phyloP scores from a whole-genome alignment of 257 asterid species.

The Mitragyna speciosa region DNA sequence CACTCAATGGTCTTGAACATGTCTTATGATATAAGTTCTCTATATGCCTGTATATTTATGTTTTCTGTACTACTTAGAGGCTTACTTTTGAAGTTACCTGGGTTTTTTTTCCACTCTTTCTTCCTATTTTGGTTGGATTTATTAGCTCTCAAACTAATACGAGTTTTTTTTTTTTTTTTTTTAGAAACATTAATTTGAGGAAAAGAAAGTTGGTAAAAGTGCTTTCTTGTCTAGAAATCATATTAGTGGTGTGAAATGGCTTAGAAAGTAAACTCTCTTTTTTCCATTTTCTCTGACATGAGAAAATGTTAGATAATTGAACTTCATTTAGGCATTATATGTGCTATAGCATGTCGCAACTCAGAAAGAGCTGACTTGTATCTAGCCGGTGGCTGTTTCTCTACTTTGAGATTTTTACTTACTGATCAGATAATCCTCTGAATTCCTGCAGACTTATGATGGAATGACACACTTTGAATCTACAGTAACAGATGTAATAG shows the following conservation, averaged over 20 bases:
- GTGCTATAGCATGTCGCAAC: neutral
- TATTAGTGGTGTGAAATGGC: neutral
- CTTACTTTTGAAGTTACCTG: too few species aligned
- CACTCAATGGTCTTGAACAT: neutral
- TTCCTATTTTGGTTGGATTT: too few species aligned
- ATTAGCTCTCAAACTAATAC: too few species aligned
- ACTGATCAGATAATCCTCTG: conserved; percentile 8
- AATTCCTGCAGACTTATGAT: conserved; percentile 71
- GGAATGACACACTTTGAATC: conserved; percentile 86
- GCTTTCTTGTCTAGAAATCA: too few species aligned
- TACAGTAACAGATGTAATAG: conserved; percentile 72
- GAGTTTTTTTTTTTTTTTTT: too few species aligned
- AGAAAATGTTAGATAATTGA: neutral
- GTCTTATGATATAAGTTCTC: neutral
- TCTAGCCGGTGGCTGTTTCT: neutral
- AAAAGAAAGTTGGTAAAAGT: too few species aligned
- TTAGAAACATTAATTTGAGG: too few species aligned
- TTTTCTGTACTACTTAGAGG: neutral
- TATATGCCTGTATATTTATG: too few species aligned
- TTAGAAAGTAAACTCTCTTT: neutral
- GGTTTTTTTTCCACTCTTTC: too few species aligned
- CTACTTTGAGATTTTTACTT: neutral
- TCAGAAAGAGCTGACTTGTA: neutral
- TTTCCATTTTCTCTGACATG: neutral
- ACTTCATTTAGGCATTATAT: neutral